Percentiles rank a stretch among this genome's conserved stretches.
phyloP scores from a whole-genome alignment of 2,329 filamentous ascomycete genomes.

The Botrytis tulipae region DNA sequence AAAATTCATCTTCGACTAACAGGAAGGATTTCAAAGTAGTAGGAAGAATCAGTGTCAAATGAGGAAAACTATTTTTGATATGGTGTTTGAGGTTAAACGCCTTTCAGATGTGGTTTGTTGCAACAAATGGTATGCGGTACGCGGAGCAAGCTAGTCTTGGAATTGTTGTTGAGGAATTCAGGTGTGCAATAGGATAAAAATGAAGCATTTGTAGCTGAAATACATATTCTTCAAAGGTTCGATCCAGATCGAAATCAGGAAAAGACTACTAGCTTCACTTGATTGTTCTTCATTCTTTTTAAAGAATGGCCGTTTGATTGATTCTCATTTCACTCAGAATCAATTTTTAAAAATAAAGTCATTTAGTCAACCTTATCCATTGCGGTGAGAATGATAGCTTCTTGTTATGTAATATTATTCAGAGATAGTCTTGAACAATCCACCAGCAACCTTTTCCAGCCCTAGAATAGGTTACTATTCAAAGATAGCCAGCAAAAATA shows the following conservation, averaged over 20 bases:
- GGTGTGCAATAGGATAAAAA: not conserved
- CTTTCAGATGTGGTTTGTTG: not conserved
- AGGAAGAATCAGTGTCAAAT: not conserved
- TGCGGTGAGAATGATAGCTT: fast-evolving
- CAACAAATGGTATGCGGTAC: not conserved
- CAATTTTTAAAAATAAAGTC: not conserved
- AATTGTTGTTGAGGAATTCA: not conserved
- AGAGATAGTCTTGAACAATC: not conserved
- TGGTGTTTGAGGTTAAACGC: fast-evolving
- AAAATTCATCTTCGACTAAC: not conserved
- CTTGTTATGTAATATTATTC: not conserved
- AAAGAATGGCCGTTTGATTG: not conserved
- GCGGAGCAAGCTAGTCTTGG: not conserved
- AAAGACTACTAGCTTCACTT: not conserved
- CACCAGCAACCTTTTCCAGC: not conserved
- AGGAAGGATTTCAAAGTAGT: fast-evolving
- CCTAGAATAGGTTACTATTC: no score
- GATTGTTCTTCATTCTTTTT: not conserved
- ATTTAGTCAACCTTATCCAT: fast-evolving
- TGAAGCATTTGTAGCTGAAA: not conserved
- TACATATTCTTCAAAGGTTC: not conserved
- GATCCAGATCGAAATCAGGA: not conserved
- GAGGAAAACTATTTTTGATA: not conserved
- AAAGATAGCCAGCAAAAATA: not conserved
- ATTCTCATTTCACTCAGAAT: not conserved